A percentile compares a stretch with the other conserved stretches of the same genome.
These are phyloP conservation scores for Rosa rugosa DNA, from an alignment of 306 rosid species.

Conservation along the genomic window DNA sequence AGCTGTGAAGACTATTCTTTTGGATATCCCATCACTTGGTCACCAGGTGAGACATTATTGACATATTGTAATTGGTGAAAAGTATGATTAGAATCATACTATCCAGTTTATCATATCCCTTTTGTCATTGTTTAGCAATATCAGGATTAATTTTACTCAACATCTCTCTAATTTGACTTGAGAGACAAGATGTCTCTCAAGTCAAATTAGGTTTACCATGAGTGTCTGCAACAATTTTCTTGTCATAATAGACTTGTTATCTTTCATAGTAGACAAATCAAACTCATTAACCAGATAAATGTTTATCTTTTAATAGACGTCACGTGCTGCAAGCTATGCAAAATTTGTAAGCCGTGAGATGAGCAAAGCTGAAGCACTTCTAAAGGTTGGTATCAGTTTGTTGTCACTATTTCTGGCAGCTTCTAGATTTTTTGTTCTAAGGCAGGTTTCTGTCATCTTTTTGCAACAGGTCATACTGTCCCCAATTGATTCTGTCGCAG, in stretches of 20 bases:
- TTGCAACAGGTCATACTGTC: constrained; percentile 82
- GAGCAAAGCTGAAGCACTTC: constrained; percentile 99
- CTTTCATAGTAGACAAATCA: constrained; percentile 12
- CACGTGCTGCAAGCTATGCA: constrained; percentile 90
- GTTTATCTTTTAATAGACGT: constrained; percentile 51
- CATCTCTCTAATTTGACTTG: background rate
- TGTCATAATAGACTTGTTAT: constrained; percentile 4
- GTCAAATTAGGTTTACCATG: no score
- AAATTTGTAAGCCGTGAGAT: constrained; percentile 97
- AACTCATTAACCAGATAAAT: constrained; percentile 21
- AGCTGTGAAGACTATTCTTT: constrained; percentile 96
- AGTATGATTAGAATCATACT: background rate
- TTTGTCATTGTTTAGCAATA: background rate
- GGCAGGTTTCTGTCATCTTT: constrained; percentile 10
- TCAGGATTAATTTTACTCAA: background rate
- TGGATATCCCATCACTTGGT: constrained; percentile 97
- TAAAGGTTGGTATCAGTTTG: constrained; percentile 62
- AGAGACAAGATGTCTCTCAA: no score
- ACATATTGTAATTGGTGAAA: background rate
- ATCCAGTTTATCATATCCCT: background rate
- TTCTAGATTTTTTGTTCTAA: constrained; percentile 14
- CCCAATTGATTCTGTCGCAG: constrained; percentile 94
- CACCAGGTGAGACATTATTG: constrained; percentile 61
- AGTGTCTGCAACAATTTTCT: background rate
- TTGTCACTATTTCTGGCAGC: constrained; percentile 10